Evolutionary conservation across 2,329 filamentous ascomycete species (phyloP).

Genomic region (Stemphylium lycopersici): DNA sequence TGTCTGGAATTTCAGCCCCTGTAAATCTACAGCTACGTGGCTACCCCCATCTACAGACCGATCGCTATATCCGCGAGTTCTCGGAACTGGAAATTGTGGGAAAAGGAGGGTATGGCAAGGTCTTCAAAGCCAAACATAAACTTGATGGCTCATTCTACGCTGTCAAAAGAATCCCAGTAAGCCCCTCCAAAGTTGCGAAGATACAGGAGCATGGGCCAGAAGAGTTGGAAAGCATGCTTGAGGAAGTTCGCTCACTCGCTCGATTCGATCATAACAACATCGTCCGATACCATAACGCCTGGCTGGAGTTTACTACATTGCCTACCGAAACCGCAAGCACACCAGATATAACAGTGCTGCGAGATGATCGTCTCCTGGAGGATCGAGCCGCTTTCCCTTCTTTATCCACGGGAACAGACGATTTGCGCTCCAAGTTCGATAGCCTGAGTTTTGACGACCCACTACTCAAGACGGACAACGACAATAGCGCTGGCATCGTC

Average conservation of each 20-base stretch:
- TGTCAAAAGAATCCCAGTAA: constrained; percentile 69
- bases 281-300: constrained; percentile 69
- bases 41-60: constrained; percentile 39
- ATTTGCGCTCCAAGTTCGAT: constrained; percentile 21
- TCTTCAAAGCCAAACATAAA: constrained; percentile 66
- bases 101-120: constrained; percentile 69
- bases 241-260: constrained; percentile 67
- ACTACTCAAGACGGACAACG: constrained; percentile 15
- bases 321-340: constrained; percentile 14
- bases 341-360: constrained; percentile 16
- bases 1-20: constrained; percentile 24
- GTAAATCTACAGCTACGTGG: constrained; percentile 29
- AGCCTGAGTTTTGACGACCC: constrained; percentile 26
- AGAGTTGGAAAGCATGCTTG: constrained; percentile 63
- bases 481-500: constrained; percentile 31
- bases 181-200: constrained; percentile 57
- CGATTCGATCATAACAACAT: constrained; percentile 69
- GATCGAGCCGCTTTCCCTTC: constrained; percentile 21
- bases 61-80: constrained; percentile 44
- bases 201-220: constrained; percentile 59
- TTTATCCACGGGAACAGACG: constrained; percentile 13
- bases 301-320: constrained; percentile 60
- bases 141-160: constrained; percentile 69
- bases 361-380: constrained; percentile 32
- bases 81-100: constrained; percentile 60